Evolutionary conservation across 305 asterid species (phyloP), one percentile per base, ranked within the genome.

Genomic region (Solanum hybrid): DNA sequence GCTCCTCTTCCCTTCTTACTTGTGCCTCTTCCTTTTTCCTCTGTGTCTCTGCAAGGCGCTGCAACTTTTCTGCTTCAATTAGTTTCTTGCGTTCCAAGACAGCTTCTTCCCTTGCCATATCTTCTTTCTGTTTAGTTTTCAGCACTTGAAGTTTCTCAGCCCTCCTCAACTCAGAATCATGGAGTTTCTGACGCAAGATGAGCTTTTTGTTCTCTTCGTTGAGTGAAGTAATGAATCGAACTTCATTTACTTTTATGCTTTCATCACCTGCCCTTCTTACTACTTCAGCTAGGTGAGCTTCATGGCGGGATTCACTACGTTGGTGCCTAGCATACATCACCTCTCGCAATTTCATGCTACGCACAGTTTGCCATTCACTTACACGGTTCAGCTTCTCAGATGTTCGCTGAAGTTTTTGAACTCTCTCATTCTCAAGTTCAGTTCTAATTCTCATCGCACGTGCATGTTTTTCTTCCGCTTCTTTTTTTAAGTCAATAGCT

Each of bases 241-340:
- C 99, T 94, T 98, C 99, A 88, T 98, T 96, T 89, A 98, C 99
- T 93, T 98, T 98, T 90, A 98, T 96, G 92, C 97, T 98, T 93
- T 98, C 99, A 81, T 98, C 99, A 56, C 98, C 98, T 75, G 99
- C 99, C 92, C 99, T 94, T 93, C 98, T 95, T 92, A 95, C 99
- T 94, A 98, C 99, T 93, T 95, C 94, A 71, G 99, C 99, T 89
- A 98, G 92, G 92, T 91, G 91, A 89, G 99, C 99, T 94, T 98
- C 99, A 88, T 96, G 99, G 92, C 99, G 94, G 75, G 98, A 93
- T 93, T 98, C 99, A 88, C 98, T 91, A 36, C 96, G 97, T 90
- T 94, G 98, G 91, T 96, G 99, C 89, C 99, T 98, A 89, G 98
- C 98, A 92, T 94, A 91, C 97, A 98, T 95, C n/a, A 94, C 96